Percentiles rank a stretch among this genome's conserved stretches.
Conservation (phyloP, 2,329 filamentous ascomycete species). For the Hirsutella rhossiliensis region DNA sequence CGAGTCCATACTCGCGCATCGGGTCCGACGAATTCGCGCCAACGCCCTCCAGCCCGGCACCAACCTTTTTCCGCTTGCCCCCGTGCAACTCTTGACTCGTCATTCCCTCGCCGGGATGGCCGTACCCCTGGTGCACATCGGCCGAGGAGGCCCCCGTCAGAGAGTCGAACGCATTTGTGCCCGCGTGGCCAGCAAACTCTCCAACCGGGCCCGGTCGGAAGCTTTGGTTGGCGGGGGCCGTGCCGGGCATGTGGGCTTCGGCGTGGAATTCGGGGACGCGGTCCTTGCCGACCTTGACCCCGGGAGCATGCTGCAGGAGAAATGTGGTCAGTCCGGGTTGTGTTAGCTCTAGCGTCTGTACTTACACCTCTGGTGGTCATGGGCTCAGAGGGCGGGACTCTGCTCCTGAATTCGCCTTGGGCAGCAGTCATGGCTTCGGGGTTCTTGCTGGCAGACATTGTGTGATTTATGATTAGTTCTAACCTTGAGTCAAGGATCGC, state of each 20-base stretch:
- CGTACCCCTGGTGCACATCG: conserved; percentile 29
- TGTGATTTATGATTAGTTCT: not conserved
- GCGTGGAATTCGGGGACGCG: conserved; percentile 50
- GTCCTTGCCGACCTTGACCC: conserved; percentile 48
- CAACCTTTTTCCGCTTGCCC: conserved; percentile 23
- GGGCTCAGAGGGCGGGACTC: conserved; percentile 32
- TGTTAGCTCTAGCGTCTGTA: conserved; percentile 4
- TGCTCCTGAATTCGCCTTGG: conserved; percentile 43
- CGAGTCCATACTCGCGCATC: conserved; percentile 16
- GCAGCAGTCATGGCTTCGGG: conserved; percentile 35
- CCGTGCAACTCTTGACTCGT: conserved; percentile 27
- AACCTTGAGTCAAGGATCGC: not conserved
- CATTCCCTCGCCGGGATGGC: conserved; percentile 30
- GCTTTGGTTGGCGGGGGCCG: conserved; percentile 45
- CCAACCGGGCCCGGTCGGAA: conserved; percentile 20
- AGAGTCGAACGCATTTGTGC: conserved; percentile 22
- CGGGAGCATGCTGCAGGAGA: conserved; percentile 48
- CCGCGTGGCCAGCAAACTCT: conserved; percentile 22
- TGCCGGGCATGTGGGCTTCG: conserved; percentile 28
- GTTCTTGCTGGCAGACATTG: conserved; percentile 33
- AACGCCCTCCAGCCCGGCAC: conserved; percentile 25
- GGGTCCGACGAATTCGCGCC: conserved; percentile 19
- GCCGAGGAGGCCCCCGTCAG: conserved; percentile 31
- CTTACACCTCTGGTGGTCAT: conserved; percentile 41
- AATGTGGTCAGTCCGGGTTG: not conserved